phyloP scores from a whole-genome alignment of 352 stramenopile genomes.

The Blastocystis sp. region DNA sequence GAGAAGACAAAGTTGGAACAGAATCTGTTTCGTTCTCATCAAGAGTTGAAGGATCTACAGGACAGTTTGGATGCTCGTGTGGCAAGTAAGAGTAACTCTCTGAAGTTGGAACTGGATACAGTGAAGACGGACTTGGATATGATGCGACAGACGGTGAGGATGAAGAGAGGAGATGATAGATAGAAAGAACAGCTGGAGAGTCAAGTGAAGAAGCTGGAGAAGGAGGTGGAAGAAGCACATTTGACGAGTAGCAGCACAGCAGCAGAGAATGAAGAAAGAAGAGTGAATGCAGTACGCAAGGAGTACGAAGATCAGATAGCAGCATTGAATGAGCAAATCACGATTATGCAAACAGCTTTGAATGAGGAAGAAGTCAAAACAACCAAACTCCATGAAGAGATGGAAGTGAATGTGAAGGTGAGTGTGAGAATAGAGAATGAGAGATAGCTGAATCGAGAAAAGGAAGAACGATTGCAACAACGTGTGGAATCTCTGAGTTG shows the following conservation, averaged over 20 bases:
- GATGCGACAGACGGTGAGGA: neutral
- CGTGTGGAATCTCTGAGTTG: conserved; percentile 36
- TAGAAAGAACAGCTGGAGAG: conserved; percentile 34
- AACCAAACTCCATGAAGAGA: neutral
- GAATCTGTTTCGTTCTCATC: conserved; percentile 46
- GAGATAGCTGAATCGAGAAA: conserved; percentile 9
- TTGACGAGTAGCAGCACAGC: neutral
- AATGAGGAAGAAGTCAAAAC: conserved; percentile 11
- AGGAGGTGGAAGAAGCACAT: conserved; percentile 17
- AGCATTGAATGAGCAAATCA: conserved; percentile 42
- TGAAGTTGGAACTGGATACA: conserved; percentile 23
- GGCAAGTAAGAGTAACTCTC: neutral
- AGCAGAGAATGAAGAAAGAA: neutral
- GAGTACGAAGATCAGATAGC: conserved; percentile 23
- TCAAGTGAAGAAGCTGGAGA: neutral
- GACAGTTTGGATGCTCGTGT: conserved; percentile 5
- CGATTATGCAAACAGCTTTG: conserved; percentile 10
- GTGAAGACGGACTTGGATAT: neutral
- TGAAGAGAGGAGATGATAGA: neutral
- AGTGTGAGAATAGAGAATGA: neutral
- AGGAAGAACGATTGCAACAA: conserved; percentile 13
- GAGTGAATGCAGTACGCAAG: neutral
- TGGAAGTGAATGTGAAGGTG: conserved; percentile 31
- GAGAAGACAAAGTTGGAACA: conserved; percentile 54
- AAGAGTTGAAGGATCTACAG: conserved; percentile 50